Conservation (phyloP, 1,139 yeast genomes). For the Yamadazyma diospyri region DNA sequence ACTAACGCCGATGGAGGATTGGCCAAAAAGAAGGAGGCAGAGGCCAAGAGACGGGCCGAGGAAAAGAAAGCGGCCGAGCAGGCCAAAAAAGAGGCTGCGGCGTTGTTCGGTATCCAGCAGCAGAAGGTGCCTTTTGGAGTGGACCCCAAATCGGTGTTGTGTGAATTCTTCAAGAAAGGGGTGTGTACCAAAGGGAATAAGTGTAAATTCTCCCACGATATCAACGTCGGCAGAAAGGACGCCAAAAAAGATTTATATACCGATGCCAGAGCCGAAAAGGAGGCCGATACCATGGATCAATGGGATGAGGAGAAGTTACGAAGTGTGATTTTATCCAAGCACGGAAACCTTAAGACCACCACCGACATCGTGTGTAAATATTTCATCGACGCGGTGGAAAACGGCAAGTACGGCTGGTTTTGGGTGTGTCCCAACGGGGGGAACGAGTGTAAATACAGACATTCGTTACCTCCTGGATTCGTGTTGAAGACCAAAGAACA, state of each 20-base stretch:
- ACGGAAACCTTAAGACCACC: constrained; percentile 90
- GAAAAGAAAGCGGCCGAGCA: constrained; percentile 91
- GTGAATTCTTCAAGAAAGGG: constrained; percentile 89
- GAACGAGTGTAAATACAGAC: constrained; percentile 88
- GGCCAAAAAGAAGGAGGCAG: constrained; percentile 72
- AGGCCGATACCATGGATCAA: constrained; percentile 85
- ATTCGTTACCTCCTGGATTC: constrained; percentile 96
- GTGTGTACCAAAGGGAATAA: constrained; percentile 84
- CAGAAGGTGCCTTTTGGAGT: constrained; percentile 97
- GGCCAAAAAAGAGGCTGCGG: constrained; percentile 84
- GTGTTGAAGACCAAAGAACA: constrained; percentile 96
- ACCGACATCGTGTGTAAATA: constrained; percentile 93
- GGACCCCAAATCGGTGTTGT: constrained; percentile 91
- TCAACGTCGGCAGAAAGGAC: constrained; percentile 81
- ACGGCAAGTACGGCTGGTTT: constrained; percentile 98
- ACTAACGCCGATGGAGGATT: constrained; percentile 62
- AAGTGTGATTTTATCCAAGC: constrained; percentile 82
- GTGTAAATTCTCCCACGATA: constrained; percentile 94
- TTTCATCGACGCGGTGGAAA: constrained; percentile 96
- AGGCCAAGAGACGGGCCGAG: constrained; percentile 68
- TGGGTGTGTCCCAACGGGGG: constrained; percentile 98
- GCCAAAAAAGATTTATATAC: constrained; percentile 90
- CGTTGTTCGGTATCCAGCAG: constrained; percentile 64
- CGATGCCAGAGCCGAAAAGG: constrained; percentile 75
- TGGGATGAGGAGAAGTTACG: constrained; percentile 98